Conservation (phyloP, 305 asterid species). For the Rubia occidens region DNA sequence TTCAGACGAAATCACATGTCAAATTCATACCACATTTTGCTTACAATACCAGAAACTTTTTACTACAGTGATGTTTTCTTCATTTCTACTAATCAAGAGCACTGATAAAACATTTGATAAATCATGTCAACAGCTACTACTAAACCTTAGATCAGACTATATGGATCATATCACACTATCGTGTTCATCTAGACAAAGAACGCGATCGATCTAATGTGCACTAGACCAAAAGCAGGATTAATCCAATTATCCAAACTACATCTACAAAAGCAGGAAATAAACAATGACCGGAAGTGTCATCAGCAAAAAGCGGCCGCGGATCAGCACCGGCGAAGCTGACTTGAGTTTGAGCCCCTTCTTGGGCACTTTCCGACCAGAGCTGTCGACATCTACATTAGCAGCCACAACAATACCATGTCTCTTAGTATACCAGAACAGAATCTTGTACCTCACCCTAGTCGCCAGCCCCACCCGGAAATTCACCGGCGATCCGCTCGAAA, state of each 20-base stretch:
- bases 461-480: conserved; percentile 26
- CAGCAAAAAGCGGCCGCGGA: neutral
- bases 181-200: neutral
- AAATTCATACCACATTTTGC: neutral
- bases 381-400: conserved; percentile 20
- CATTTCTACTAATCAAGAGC: neutral
- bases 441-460: conserved; percentile 26
- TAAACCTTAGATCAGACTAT: neutral
- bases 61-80: neutral
- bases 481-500: conserved; percentile 9
- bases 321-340: conserved; percentile 19
- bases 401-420: conserved; percentile 16
- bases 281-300: conserved; percentile 12
- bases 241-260: neutral
- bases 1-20: neutral
- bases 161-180: neutral
- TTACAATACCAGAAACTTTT: neutral
- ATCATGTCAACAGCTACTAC: neutral
- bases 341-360: conserved; percentile 24
- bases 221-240: neutral
- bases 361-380: conserved; percentile 19
- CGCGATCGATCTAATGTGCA: neutral
- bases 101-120: neutral
- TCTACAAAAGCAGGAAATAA: conserved; percentile 1
- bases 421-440: conserved; percentile 20